Evolutionary conservation across 148 eudicot species (phyloP), one percentile per base, ranked within the genome.

Genomic region (Rhododendron ferrugineum): DNA sequence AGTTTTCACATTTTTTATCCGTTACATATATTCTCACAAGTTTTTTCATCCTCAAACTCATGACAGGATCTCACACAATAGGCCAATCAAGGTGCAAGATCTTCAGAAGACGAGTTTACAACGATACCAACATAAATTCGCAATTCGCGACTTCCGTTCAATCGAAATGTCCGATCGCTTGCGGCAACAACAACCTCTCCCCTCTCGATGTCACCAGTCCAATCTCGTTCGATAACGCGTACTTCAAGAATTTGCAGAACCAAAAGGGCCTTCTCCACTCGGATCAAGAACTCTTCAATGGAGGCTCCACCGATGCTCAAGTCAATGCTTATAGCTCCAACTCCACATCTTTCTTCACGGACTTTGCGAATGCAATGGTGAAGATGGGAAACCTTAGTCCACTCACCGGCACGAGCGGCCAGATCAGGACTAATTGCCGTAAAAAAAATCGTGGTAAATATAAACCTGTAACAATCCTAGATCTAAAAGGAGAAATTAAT

Each of bases 301-400:
- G 86, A 0, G 98, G 94, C 4, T 89, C 94, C 26, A 91, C 93
- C 0, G 93, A 94, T 83, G 84, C 91, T 42, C 88, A 73, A 70
- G 96, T 94, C 14, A 78, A 86, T 11, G 54, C 86, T 2, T 94
- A 94, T 64, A 85, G 86, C 34, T 62, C 91, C 0, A 92, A 88
- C 78, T 85, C 89, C 0, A 82, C 90, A 0, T 60, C 93, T 0
- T 94, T 94, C 83, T 87, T 86, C 85, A 84, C 87, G 0, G 98
- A 93, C 79, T 94, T 94, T 74, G 90, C 89, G 0, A 84, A 76
- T 78, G 96, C 93, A 1, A 91, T 94, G 92, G 87, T 93, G 23
- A 91, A 89, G 81, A 92, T 94, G 98, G 91, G 94, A 10, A 91
- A 91, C 78, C 87, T 94, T 50, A 90, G 88, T 79, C 92, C 91